These are phyloP conservation scores for Physocladia obscura DNA, from an alignment of 192 early-diverging fungal species.

Conservation along the genomic window DNA sequence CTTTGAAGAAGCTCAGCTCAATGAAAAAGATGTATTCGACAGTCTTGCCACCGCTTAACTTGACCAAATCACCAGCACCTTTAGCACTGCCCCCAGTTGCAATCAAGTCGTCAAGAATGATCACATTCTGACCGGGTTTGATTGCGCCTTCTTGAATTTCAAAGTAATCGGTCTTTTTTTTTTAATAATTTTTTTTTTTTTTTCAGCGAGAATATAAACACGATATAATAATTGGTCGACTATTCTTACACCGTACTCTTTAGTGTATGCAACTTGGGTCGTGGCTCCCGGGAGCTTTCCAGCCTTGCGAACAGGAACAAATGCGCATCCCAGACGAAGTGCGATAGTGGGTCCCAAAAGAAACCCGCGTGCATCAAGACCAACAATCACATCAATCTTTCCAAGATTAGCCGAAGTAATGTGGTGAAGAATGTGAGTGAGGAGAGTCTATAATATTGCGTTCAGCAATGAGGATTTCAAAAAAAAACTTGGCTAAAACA, in stretches of 20 bases:
- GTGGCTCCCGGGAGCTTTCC: slow-evolving; percentile 91
- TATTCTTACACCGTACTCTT: slow-evolving; percentile 82
- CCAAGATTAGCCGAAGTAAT: slow-evolving; percentile 55
- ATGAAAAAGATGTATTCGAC: slow-evolving; percentile 91
- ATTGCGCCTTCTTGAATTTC: slow-evolving; percentile 86
- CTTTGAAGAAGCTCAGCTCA: slow-evolving; percentile 83
- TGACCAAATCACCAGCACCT: slow-evolving; percentile 82
- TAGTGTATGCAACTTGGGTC: slow-evolving; percentile 72
- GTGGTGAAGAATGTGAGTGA: slow-evolving; percentile 84
- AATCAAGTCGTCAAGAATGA: slow-evolving; percentile 95
- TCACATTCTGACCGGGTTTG: slow-evolving; percentile 77
- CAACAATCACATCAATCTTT: slow-evolving; percentile 87
- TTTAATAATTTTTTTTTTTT: background rate
- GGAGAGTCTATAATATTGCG: slow-evolving; percentile 67
- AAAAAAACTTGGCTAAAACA: background rate
- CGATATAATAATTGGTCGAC: background rate
- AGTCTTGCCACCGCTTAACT: slow-evolving; percentile 67
- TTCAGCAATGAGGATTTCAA: too few species aligned
- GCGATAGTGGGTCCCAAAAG: slow-evolving; percentile 90
- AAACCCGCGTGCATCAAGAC: slow-evolving; percentile 97
- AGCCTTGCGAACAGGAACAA: slow-evolving; percentile 93
- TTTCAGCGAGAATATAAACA: background rate
- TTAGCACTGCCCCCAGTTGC: slow-evolving; percentile 80
- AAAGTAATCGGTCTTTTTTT: slow-evolving; percentile 69
- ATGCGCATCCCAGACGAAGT: slow-evolving; percentile 78